Evolutionary conservation across 371 early-diverging fungal genomes (phyloP).

Genomic region (Smittium culicis): DNA sequence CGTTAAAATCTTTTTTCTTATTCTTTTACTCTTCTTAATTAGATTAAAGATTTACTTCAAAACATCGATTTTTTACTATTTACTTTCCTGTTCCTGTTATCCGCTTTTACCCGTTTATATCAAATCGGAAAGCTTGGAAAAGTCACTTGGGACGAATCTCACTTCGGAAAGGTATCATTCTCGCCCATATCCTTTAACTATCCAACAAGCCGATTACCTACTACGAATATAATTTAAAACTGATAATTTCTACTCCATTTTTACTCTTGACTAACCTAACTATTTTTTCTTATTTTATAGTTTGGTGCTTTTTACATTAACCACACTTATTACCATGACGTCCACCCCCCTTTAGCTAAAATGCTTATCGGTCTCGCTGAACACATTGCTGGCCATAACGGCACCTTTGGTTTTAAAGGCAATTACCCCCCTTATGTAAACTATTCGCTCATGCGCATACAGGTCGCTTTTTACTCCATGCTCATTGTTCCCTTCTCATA

Average conservation of each 20-base stretch:
- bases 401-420: conserved; percentile 80
- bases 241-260: no score
- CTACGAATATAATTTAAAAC: no score
- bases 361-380: conserved; percentile 92
- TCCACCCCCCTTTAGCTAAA: conserved; percentile 99
- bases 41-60: not conserved
- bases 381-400: conserved; percentile 74
- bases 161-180: conserved; percentile 56
- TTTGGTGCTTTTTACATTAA: conserved; percentile 90
- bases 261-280: no score
- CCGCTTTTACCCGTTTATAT: conserved; percentile 69
- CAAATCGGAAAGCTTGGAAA: conserved; percentile 51
- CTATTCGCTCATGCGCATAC: conserved; percentile 84
- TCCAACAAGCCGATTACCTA: no score
- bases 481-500: conserved; percentile 90
- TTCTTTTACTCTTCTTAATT: not conserved
- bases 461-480: conserved; percentile 83
- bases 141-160: conserved; percentile 75
- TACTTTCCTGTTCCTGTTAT: conserved; percentile 38
- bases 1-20: not conserved
- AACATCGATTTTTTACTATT: conserved; percentile 32
- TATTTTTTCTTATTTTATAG: conserved; percentile 30
- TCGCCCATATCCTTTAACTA: no score
- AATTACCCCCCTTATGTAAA: conserved; percentile 73
- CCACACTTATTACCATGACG: conserved; percentile 94